Evolutionary conservation across 176 grass and related monocot species (phyloP).

Genomic region (Zoysia pacifica): DNA sequence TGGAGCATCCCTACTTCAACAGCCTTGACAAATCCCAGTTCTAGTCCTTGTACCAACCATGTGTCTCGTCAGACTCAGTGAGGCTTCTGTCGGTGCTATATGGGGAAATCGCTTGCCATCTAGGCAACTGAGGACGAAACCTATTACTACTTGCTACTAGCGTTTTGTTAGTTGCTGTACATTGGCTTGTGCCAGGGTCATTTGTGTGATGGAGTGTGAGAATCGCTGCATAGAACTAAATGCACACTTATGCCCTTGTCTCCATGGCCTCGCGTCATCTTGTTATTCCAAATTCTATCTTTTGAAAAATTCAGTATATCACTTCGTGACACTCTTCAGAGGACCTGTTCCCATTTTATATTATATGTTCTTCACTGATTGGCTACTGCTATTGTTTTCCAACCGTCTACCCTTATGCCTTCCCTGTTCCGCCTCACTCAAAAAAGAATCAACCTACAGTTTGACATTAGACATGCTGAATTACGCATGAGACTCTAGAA

Average conservation of each 20-base stretch:
- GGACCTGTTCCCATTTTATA: neutral
- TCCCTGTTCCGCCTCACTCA: neutral
- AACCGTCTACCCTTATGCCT: neutral
- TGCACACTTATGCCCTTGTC: no score
- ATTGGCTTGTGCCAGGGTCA: neutral
- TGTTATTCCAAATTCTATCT: no score
- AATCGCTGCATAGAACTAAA: neutral
- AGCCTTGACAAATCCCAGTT: conserved; percentile 89
- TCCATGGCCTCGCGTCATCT: no score
- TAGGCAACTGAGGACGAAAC: conserved; percentile 35
- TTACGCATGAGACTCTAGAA: neutral
- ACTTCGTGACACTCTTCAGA: no score
- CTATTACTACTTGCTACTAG: neutral
- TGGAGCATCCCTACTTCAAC: conserved; percentile 84
- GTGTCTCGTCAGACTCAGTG: neutral
- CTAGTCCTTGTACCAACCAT: conserved; percentile 29
- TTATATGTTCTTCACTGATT: neutral
- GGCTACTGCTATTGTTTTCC: neutral
- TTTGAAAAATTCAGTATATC: no score
- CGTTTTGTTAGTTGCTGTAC: neutral
- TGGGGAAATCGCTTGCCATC: conserved; percentile 28
- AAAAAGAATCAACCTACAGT: neutral
- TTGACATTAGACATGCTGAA: neutral
- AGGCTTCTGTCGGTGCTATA: neutral
- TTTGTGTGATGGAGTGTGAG: neutral